Conservation (phyloP, 2,329 filamentous ascomycete genomes). For the Fusarium secorum region DNA sequence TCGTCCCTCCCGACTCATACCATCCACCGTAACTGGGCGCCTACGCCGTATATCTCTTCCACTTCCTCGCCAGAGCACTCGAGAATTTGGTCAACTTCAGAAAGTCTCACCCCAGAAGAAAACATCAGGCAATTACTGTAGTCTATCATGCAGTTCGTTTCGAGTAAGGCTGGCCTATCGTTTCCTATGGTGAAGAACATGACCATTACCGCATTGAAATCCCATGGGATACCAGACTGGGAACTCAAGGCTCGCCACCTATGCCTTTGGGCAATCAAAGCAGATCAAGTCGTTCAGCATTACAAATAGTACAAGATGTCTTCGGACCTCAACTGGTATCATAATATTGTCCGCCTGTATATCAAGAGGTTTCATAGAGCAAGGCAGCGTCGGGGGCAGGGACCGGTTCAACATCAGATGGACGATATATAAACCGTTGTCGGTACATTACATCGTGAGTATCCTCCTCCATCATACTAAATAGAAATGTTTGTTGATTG, state of each 20-base stretch:
- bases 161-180: neutral
- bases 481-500: neutral
- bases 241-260: neutral
- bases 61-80: neutral
- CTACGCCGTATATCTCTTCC: slow-evolving; percentile 4
- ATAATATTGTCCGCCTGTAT: neutral
- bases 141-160: neutral
- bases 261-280: neutral
- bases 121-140: neutral
- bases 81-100: neutral
- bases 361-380: neutral
- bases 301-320: slow-evolving; percentile 1
- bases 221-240: neutral
- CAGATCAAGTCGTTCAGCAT: neutral
- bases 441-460: neutral
- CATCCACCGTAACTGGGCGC: neutral
- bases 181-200: neutral
- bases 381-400: neutral
- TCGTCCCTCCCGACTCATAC: neutral
- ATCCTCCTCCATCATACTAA: neutral
- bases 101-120: neutral
- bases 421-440: neutral
- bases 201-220: neutral
- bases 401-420: neutral
- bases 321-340: neutral